A percentile compares a stretch with the other conserved stretches of the same genome.
Conservation (phyloP, 1,139 yeast species). For the Suhomyces kunorum region DNA sequence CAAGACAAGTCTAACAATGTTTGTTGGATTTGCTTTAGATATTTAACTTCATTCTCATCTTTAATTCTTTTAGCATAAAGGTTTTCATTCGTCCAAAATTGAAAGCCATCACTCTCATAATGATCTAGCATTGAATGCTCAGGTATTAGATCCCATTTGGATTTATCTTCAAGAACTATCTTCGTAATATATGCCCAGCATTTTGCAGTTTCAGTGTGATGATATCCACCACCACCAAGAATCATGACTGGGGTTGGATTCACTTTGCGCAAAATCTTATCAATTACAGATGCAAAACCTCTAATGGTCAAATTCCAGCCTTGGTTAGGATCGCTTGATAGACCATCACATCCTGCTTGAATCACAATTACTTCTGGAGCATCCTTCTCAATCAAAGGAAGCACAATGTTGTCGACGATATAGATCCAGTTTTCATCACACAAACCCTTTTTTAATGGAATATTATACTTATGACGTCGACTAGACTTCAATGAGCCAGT, state of each 20-base stretch:
- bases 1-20: neutral
- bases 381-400: slow-evolving; percentile 41
- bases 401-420: slow-evolving; percentile 43
- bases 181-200: slow-evolving; percentile 64
- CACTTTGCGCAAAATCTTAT: slow-evolving; percentile 29
- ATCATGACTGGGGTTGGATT: slow-evolving; percentile 41
- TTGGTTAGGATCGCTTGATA: slow-evolving; percentile 52
- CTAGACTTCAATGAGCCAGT: slow-evolving; percentile 49
- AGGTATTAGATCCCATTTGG: slow-evolving; percentile 47
- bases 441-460: slow-evolving; percentile 62
- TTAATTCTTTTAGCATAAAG: slow-evolving; percentile 32
- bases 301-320: slow-evolving; percentile 70
- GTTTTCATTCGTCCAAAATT: slow-evolving; percentile 49
- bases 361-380: slow-evolving; percentile 58
- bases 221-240: slow-evolving; percentile 81
- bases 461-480: slow-evolving; percentile 44
- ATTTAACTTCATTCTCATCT: slow-evolving; percentile 40
- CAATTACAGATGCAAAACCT: slow-evolving; percentile 47
- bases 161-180: slow-evolving; percentile 21
- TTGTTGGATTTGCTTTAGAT: slow-evolving; percentile 19
- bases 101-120: slow-evolving; percentile 49
- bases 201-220: slow-evolving; percentile 61
- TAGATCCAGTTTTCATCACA: slow-evolving; percentile 43
- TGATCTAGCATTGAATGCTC: slow-evolving; percentile 50
- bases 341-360: slow-evolving; percentile 76